These are phyloP conservation scores for Fusarium sp. DNA, from an alignment of 2,329 filamentous ascomycete genomes.

Conservation along the genomic window DNA sequence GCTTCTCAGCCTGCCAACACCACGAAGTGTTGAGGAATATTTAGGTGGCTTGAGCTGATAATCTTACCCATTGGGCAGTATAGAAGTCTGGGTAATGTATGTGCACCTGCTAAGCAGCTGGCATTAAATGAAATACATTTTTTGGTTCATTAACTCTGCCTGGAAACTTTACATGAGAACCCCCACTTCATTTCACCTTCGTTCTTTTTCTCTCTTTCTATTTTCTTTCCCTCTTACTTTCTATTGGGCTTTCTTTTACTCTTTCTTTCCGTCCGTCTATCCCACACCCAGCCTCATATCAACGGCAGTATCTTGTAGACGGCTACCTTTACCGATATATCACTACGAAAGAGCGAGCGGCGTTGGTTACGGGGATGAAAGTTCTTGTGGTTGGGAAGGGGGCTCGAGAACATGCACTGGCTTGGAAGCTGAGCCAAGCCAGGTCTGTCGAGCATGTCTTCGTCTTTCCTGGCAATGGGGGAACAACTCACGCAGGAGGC, in stretches of 20 bases:
- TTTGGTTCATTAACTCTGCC: too few relatives aligned
- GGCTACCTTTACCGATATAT: neutral
- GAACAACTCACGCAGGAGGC: slow-evolving; percentile 59
- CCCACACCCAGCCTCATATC: too few relatives aligned
- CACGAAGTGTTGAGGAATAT: too few relatives aligned
- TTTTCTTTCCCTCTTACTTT: neutral
- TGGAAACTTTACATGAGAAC: too few relatives aligned
- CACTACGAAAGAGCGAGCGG: too few relatives aligned
- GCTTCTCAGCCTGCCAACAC: too few relatives aligned
- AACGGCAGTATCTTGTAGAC: too few relatives aligned
- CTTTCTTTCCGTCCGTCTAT: neutral
- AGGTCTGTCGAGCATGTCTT: slow-evolving; percentile 70
- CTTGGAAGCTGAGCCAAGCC: slow-evolving; percentile 79
- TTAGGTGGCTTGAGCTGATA: too few relatives aligned
- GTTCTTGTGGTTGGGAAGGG: slow-evolving; percentile 80
- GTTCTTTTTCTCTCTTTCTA: too few relatives aligned
- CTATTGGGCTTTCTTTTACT: neutral
- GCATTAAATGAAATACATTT: too few relatives aligned
- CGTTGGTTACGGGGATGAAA: neutral
- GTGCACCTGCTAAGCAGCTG: neutral
- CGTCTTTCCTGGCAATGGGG: slow-evolving; percentile 73
- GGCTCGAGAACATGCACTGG: slow-evolving; percentile 80
- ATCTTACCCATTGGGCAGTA: neutral
- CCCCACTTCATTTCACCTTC: too few relatives aligned
- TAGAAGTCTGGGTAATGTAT: neutral